These are phyloP conservation scores for Ophiocordyceps camponoti-floridani DNA, from an alignment of 2,329 filamentous ascomycete genomes.

Conservation along the genomic window DNA sequence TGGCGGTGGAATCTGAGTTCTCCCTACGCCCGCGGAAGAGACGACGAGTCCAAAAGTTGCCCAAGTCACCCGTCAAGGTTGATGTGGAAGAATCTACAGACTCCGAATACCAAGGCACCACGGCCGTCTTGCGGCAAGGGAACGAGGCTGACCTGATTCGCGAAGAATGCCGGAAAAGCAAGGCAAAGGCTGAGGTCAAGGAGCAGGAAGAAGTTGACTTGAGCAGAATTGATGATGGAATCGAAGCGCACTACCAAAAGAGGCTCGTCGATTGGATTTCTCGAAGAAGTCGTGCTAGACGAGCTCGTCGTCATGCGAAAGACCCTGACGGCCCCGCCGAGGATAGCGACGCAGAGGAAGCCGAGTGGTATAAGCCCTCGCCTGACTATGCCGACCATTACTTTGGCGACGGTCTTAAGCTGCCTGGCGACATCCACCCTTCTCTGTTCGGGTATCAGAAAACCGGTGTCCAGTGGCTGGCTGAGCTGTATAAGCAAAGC, in stretches of 20 bases:
- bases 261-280: conserved; percentile 61
- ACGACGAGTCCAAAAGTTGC: conserved; percentile 19
- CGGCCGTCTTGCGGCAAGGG: conserved; percentile 18
- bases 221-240: conserved; percentile 65
- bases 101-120: conserved; percentile 14
- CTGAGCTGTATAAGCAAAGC: conserved; percentile 74
- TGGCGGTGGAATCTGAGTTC: conserved; percentile 31
- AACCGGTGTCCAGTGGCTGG: conserved; percentile 90
- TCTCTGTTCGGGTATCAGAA: conserved; percentile 95
- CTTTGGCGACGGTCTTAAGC: conserved; percentile 56
- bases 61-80: conserved; percentile 29
- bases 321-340: conserved; percentile 15
- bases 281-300: conserved; percentile 21
- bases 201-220: conserved; percentile 28
- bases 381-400: conserved; percentile 62
- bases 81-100: conserved; percentile 14
- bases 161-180: conserved; percentile 22
- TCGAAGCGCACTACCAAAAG: conserved; percentile 62
- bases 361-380: conserved; percentile 73
- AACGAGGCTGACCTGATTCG: conserved; percentile 20
- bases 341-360: conserved; percentile 25
- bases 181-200: conserved; percentile 16
- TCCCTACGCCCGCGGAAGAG: conserved; percentile 41
- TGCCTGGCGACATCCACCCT: conserved; percentile 86
- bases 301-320: conserved; percentile 19